phyloP scores from a whole-genome alignment of 257 asterid species.

The Plantago major region DNA sequence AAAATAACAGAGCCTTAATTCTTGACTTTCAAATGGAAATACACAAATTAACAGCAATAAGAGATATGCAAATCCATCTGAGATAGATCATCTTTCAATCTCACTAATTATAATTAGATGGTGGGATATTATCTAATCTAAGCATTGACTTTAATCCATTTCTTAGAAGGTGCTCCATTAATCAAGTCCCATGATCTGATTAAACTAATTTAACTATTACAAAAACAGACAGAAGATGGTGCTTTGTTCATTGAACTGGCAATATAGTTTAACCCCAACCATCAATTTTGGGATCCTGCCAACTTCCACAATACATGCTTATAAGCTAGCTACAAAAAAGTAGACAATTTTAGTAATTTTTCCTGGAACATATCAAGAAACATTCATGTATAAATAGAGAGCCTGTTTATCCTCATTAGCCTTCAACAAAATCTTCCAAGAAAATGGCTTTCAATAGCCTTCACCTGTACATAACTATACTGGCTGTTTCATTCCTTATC shows the following conservation, averaged over 20 bases:
- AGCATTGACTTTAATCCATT: conserved; percentile 35
- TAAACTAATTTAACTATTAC: conserved; percentile 9
- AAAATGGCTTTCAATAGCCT: conserved; percentile 29
- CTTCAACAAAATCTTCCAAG: background rate
- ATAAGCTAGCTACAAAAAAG: background rate
- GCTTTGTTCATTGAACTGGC: conserved; percentile 27
- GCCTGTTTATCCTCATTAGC: conserved; percentile 13
- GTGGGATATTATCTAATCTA: conserved; percentile 17
- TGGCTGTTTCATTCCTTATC: conserved; percentile 22
- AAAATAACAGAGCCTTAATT: no score
- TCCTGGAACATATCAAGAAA: background rate
- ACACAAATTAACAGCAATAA: background rate
- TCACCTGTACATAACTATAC: conserved; percentile 21
- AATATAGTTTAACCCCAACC: conserved; percentile 21
- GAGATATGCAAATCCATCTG: background rate
- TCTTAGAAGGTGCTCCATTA: conserved; percentile 32
- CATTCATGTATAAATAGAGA: conserved; percentile 33
- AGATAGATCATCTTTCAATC: background rate
- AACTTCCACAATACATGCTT: conserved; percentile 25
- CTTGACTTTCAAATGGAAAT: conserved; percentile 3
- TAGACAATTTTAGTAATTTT: conserved; percentile 3
- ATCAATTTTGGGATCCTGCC: conserved; percentile 26
- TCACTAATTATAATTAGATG: conserved; percentile 4
- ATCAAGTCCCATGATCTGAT: conserved; percentile 5
- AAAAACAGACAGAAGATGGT: conserved; percentile 4